phyloP scores from a whole-genome alignment of 2,329 filamentous ascomycete genomes.

The Mycosphaerella arachidis region DNA sequence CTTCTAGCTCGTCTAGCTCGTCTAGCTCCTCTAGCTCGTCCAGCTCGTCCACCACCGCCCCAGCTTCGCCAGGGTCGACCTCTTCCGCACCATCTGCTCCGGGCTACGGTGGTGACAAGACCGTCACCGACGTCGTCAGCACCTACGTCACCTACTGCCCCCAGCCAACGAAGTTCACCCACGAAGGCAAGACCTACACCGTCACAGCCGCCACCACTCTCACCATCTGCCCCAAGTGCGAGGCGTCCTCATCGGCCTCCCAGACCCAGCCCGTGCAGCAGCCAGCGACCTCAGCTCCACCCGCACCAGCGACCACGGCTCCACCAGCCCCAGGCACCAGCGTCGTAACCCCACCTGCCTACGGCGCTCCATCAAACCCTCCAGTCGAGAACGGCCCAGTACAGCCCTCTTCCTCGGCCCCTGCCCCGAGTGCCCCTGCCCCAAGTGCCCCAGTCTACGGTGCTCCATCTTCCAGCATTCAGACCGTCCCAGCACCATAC shows the following conservation, averaged over 20 bases:
- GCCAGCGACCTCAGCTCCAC: neutral
- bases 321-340: neutral
- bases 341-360: slow-evolving; percentile 7
- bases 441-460: neutral
- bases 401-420: neutral
- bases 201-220: slow-evolving; percentile 24
- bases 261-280: neutral
- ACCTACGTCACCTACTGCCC: slow-evolving; percentile 26
- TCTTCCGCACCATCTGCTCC: slow-evolving; percentile 6
- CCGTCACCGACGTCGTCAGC: slow-evolving; percentile 20
- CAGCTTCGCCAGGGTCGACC: slow-evolving; percentile 6
- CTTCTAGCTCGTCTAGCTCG: neutral
- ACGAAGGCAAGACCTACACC: slow-evolving; percentile 26
- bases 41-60: neutral
- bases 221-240: slow-evolving; percentile 22
- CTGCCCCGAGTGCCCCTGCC: neutral
- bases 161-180: slow-evolving; percentile 23
- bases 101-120: slow-evolving; percentile 18
- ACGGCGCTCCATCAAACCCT: slow-evolving; percentile 2
- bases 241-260: neutral
- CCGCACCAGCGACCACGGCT: neutral
- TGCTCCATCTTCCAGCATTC: neutral
- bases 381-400: neutral
- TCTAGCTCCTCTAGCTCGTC: neutral
- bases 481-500: slow-evolving; percentile 4